phyloP scores from a whole-genome alignment of 106 monocot species.

The Acanthochlamys bracteata region DNA sequence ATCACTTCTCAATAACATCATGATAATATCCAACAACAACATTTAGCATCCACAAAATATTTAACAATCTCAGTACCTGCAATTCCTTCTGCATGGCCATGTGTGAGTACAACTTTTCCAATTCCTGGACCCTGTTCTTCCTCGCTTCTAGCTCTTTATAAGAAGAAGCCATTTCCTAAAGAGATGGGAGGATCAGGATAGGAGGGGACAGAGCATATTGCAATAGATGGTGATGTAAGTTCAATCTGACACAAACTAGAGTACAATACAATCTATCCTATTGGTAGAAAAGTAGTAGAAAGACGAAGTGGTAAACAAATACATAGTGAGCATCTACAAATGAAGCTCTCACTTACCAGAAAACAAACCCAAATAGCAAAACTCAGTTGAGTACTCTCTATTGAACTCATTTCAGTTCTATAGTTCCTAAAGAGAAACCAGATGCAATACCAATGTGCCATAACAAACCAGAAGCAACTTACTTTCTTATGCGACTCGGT shows the following conservation, averaged over 20 bases:
- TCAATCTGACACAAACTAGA: not conserved
- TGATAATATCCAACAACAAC: not conserved
- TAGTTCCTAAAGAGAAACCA: not conserved
- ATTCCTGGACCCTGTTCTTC: conserved; percentile 45
- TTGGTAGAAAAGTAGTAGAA: not conserved
- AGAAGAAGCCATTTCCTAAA: conserved; percentile 61
- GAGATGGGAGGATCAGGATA: not conserved
- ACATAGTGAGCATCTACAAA: too few species aligned
- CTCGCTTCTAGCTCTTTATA: conserved; percentile 76
- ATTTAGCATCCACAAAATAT: not conserved
- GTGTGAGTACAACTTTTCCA: conserved; percentile 68
- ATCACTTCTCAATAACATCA: not conserved
- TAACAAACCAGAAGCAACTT: conserved; percentile 1
- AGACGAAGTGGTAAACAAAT: not conserved
- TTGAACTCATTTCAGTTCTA: not conserved
- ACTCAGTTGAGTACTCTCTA: too few species aligned
- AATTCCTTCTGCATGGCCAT: conserved; percentile 93
- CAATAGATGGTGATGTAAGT: not conserved
- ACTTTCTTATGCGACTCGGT: conserved; percentile 62
- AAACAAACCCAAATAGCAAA: too few species aligned
- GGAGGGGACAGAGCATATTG: not conserved
- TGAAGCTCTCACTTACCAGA: too few species aligned
- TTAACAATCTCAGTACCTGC: conserved; percentile 29
- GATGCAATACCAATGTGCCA: not conserved
- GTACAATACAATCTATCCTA: not conserved